Evolutionary conservation across 108 stramenopile genomes (phyloP).

Genomic region (Skeletonema costatum): DNA sequence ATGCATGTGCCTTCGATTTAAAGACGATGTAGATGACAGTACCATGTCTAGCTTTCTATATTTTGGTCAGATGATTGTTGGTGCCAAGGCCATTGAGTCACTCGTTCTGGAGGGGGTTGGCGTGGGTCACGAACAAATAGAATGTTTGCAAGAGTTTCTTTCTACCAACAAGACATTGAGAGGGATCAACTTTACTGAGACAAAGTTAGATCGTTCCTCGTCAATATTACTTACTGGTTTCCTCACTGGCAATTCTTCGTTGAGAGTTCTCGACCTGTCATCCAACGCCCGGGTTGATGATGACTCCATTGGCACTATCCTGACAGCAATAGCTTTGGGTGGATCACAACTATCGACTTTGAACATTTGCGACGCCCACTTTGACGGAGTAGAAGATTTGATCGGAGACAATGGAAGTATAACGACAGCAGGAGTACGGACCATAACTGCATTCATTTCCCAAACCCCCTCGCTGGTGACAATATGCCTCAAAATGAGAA

Average conservation of each 20-base stretch:
- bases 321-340: conserved; percentile 16
- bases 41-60: conserved; percentile 10
- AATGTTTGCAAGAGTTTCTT: conserved; percentile 24
- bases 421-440: conserved; percentile 14
- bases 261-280: conserved; percentile 28
- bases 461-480: conserved; percentile 6
- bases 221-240: conserved; percentile 16
- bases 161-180: conserved; percentile 20
- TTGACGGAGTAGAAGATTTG: conserved; percentile 10
- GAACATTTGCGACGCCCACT: conserved; percentile 26
- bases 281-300: conserved; percentile 19
- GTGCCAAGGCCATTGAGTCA: conserved; percentile 22
- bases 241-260: conserved; percentile 11
- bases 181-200: conserved; percentile 30
- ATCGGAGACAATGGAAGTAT: conserved; percentile 10
- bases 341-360: conserved; percentile 19
- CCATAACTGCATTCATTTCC: conserved; percentile 17
- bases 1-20: conserved; percentile 36
- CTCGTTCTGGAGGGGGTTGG: conserved; percentile 21
- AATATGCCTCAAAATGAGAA: conserved; percentile 3
- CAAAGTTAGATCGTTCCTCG: conserved; percentile 13
- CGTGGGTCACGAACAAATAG: conserved; percentile 20
- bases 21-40: conserved; percentile 21
- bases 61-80: conserved; percentile 26
- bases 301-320: conserved; percentile 9